Conservation (phyloP, 2,329 filamentous ascomycete genomes). For the Xylariales sp. region DNA sequence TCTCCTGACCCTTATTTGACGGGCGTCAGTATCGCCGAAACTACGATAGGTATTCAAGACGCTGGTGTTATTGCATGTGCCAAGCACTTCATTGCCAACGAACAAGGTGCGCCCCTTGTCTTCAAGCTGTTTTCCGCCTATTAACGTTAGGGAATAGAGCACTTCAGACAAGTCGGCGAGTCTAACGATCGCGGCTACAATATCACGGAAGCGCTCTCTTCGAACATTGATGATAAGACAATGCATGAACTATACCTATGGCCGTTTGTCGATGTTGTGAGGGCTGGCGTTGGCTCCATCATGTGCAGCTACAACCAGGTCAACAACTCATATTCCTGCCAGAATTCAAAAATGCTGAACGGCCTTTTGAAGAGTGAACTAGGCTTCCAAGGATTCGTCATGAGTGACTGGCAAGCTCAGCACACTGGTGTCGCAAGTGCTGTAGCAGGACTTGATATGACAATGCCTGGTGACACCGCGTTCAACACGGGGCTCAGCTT, state of each 20-base stretch:
- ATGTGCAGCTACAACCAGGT: conserved; percentile 73
- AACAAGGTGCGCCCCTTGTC: conserved; percentile 54
- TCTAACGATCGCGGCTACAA: conserved; percentile 55
- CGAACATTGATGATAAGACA: conserved; percentile 67
- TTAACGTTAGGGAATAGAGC: too few species aligned
- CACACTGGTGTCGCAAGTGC: conserved; percentile 64
- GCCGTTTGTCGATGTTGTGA: conserved; percentile 71
- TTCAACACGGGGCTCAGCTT: conserved; percentile 71
- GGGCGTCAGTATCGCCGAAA: conserved; percentile 66
- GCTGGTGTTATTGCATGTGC: conserved; percentile 74
- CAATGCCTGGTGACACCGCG: conserved; percentile 78
- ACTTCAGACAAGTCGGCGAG: conserved; percentile 62
- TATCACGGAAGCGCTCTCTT: conserved; percentile 53
- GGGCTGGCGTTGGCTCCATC: conserved; percentile 58
- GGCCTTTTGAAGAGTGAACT: conserved; percentile 73
- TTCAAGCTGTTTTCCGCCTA: too few species aligned
- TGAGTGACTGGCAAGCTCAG: conserved; percentile 77
- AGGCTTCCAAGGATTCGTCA: conserved; percentile 75
- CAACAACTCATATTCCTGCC: conserved; percentile 77
- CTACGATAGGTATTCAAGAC: conserved; percentile 74
- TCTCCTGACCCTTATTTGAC: conserved; percentile 72
- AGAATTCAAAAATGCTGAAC: conserved; percentile 74
- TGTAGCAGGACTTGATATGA: conserved; percentile 75
- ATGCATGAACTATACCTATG: conserved; percentile 73
- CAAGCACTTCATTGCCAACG: conserved; percentile 67